Evolutionary conservation across 805 yeast species (phyloP), one percentile per base, ranked within the genome.

Genomic region (Candida peoriensis): DNA sequence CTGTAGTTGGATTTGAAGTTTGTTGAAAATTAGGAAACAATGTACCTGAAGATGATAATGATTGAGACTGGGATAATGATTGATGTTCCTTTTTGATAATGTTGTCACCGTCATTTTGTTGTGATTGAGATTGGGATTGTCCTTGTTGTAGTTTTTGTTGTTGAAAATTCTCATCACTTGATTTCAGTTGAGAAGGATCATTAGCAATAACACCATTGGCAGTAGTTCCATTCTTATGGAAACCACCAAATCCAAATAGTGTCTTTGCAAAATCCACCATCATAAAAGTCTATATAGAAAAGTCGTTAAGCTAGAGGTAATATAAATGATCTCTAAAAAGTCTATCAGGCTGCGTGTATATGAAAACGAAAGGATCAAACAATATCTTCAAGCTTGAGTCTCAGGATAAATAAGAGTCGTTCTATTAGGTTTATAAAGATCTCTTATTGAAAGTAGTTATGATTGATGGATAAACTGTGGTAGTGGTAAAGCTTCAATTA

Each of bases 1-100:
- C 88, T 3, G 84, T 81, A 3, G 90, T 80, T 14, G 89, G 84
- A 5, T 77, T 65, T 1, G 77, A 65, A 2, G 74, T 64, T 24
- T 66, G 65, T 42, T 74, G 63, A 36, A 74, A 58, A 32, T 54
- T 61, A 9, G 66, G 61, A 24, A 60, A 52, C 16, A 51, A 54
- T 24, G 37, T 28, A 17, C 30, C 32, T 10, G 47, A 30, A 4
- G 43, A 32, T 14, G 34, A 26, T 3, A 32, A 11, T 3, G 40
- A 32, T 7, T 29, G 17, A 39, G 35, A 5, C 37, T 44, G 19
- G 29, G 42, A 32, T 27, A n/a, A n/a, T n/a, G n/a, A n/a, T n/a
- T n/a, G n/a, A n/a, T 44, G 36, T 14, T 35, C 36, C 30, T 44
- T 38, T 28, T 36, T 42, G 12, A 28, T 21, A 39, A 27, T 39